phyloP scores from a whole-genome alignment of 495 filamentous ascomycete species.

The Xylaria bambusicola region DNA sequence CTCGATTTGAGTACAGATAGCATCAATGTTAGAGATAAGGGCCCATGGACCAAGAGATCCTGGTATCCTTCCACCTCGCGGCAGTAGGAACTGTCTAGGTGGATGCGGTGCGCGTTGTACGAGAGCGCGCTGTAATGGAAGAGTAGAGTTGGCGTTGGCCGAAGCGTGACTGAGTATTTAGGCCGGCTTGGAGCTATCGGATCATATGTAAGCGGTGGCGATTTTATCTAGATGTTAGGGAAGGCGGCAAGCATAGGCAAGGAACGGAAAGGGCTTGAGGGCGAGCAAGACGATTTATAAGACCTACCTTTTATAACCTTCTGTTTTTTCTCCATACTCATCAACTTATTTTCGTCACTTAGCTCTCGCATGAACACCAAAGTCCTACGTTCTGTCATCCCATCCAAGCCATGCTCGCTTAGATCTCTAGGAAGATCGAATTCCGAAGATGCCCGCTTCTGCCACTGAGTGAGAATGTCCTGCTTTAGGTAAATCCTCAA shows the following conservation, averaged over 20 bases:
- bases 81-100: constrained; percentile 74
- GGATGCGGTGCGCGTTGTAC: constrained; percentile 84
- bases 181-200: constrained; percentile 37
- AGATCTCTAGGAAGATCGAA: too few species aligned
- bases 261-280: not conserved
- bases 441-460: too few species aligned
- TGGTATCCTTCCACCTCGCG: constrained; percentile 70
- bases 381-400: constrained; percentile 38
- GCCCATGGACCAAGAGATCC: constrained; percentile 81
- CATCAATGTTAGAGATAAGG: constrained; percentile 75
- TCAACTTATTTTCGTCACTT: constrained; percentile 11
- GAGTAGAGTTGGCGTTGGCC: constrained; percentile 65
- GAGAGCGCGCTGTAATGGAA: constrained; percentile 85
- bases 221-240: too few species aligned
- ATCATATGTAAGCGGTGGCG: constrained; percentile 26
- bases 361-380: constrained; percentile 43
- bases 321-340: constrained; percentile 2
- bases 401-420: not conserved
- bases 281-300: not conserved
- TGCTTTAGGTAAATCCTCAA: constrained; percentile 37
- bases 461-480: too few species aligned
- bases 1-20: constrained; percentile 60
- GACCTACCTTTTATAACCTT: constrained; percentile 25
- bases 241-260: too few species aligned
- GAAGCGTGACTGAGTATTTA: constrained; percentile 61